Conservation (phyloP, 768 basidiomycete genomes). For the Boletus huronensis region DNA sequence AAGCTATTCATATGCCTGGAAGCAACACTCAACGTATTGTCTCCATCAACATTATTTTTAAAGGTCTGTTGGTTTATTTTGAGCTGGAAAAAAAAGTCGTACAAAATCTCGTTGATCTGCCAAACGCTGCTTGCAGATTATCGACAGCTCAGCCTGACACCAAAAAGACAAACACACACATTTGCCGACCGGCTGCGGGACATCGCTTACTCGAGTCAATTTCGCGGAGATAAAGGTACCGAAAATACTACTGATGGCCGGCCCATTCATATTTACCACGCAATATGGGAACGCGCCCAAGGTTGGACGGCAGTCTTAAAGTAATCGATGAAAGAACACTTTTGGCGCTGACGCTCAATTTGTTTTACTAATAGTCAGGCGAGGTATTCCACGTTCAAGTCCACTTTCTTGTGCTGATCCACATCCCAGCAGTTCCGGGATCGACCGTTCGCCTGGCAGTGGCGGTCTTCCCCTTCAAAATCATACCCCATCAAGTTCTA, state of each 20-base stretch:
- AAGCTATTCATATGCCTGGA: background rate
- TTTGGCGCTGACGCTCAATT: slow-evolving; percentile 2
- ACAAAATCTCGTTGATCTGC: background rate
- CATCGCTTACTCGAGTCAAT: background rate
- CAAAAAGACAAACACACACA: background rate
- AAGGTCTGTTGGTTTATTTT: background rate
- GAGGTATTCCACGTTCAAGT: background rate
- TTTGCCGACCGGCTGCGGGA: slow-evolving; percentile 12
- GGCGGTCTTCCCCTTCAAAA: background rate
- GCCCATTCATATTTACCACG: slow-evolving; percentile 14
- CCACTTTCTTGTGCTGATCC: slow-evolving; percentile 6
- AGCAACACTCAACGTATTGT: background rate
- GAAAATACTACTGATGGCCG: slow-evolving; percentile 1
- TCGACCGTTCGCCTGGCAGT: background rate
- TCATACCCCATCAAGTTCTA: background rate
- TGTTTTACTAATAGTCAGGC: slow-evolving; percentile 10
- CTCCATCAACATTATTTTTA: background rate
- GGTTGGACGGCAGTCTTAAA: background rate
- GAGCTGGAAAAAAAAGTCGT: background rate
- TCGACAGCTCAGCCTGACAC: background rate
- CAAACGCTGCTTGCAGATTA: background rate
- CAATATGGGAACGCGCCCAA: slow-evolving; percentile 5
- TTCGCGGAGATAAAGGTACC: slow-evolving; percentile 27
- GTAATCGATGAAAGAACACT: background rate
- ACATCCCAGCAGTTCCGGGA: slow-evolving; percentile 1